Evolutionary conservation across 2,329 filamentous ascomycete genomes (phyloP).

Genomic region (Penicillium polonicum): DNA sequence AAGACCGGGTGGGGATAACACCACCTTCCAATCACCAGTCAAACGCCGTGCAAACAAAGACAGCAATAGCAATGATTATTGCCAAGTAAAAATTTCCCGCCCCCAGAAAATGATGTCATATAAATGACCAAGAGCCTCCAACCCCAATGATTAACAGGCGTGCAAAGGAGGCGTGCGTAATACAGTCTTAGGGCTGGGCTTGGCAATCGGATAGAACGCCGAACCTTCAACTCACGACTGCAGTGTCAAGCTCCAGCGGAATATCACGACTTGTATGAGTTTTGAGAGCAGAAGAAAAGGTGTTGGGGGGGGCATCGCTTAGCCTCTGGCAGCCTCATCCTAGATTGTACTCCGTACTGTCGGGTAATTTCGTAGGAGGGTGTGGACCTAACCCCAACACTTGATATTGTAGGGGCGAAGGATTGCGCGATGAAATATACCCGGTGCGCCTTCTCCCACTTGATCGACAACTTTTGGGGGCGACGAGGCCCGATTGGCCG

Average conservation of each 20-base stretch:
- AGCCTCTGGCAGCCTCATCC: not conserved
- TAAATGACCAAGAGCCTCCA: not conserved
- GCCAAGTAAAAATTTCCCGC: not conserved
- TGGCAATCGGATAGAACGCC: not conserved
- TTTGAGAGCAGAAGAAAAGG: not conserved
- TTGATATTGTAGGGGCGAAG: not conserved
- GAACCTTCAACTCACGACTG: not conserved
- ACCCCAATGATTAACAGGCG: not conserved
- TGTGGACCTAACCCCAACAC: not conserved
- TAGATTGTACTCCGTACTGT: not conserved
- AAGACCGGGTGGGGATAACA: not conserved
- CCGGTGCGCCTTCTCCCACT: not conserved
- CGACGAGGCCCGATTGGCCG: conserved; percentile 11
- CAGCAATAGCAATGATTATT: not conserved
- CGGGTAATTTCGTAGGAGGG: not conserved
- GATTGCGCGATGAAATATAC: not conserved
- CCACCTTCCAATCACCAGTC: not conserved
- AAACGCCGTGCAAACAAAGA: not conserved
- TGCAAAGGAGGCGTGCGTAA: not conserved
- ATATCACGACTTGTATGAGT: too few relatives aligned
- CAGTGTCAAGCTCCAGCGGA: not conserved
- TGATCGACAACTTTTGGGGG: conserved; percentile 8
- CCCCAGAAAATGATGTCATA: conserved; percentile 5
- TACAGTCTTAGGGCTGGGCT: not conserved
- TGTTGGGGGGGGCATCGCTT: not conserved